These are phyloP conservation scores for Cyclospora cayetanensis DNA, from an alignment of 169 alveolate species.

Conservation along the genomic window DNA sequence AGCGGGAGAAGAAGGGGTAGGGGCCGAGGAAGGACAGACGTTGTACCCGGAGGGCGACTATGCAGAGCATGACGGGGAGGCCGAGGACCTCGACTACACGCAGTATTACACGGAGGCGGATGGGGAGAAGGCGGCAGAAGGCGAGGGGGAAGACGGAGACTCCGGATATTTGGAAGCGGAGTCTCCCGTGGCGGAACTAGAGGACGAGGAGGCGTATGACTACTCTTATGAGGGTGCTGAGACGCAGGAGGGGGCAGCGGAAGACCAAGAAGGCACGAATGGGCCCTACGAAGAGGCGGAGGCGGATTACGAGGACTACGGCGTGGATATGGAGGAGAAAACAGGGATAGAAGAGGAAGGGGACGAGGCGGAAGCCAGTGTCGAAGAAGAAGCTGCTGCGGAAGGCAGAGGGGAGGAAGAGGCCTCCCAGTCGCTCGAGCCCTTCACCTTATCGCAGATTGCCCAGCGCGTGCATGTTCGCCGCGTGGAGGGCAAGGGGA, in stretches of 20 bases:
- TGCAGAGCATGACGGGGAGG: conserved; percentile 1
- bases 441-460: conserved; percentile 60
- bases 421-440: neutral
- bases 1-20: conserved; percentile 10
- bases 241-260: neutral
- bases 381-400: neutral
- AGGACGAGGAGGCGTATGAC: neutral
- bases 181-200: neutral
- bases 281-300: neutral
- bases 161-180: neutral
- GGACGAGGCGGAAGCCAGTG: neutral
- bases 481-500: conserved; percentile 67
- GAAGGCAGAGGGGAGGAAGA: neutral
- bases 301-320: conserved; percentile 5
- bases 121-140: conserved; percentile 49
- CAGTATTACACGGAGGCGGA: neutral
- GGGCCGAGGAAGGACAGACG: neutral
- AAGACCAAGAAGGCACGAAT: neutral
- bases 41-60: conserved; percentile 7
- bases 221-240: neutral
- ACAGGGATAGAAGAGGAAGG: neutral
- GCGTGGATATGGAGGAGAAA: neutral
- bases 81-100: neutral
- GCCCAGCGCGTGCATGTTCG: conserved; percentile 48
- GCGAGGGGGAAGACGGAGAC: conserved; percentile 5